Base-by-base conservation (phyloP, 257 asterid genomes). In the Galeopsis tetrahit region DNA sequence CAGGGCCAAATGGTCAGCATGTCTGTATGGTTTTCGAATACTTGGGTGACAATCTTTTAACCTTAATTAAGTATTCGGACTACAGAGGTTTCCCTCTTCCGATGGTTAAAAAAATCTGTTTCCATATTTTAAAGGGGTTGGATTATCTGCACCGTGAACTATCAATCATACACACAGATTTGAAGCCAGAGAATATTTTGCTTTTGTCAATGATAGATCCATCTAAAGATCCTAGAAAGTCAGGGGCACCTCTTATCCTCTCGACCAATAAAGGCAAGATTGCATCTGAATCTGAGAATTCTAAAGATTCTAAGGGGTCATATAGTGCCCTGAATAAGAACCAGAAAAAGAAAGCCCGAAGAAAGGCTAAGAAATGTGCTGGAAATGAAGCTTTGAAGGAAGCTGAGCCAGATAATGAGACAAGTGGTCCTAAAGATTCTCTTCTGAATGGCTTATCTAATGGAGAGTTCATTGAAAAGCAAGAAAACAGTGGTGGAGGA, bases 11-110 rank as follows among this genome's bases (percentile, higher is more conserved):
- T 60, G 99, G 98, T 17, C 96, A 92, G 73, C 99, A 95, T 53
- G 94, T 95, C 14, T 95, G 98, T 75, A 95, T 95, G 99, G 97
- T 95, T 34, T 90, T 95, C 61, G 99, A 95, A 66, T 95, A 87
- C 77, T 76, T 95, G 76, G 99, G 99, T 13, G 98, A 95, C 79
- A 95, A 88, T 77, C 97, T 95, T 63, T 78, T 92, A 86, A 87
- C 98, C 35, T 85, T 95, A 10, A 90, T 95, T 28, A 95, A 92
- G 85, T 92, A 92, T 78, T 82, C 97, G 1, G 96, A 85, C 71
- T 90, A 95, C 77, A 82, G 83, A 76, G 99, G 98, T 17, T 1
- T 95, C 31, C 93, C 96, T 7, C 83, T 95, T 73, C 85, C 84
- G 78, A 87, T 80, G 96, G 98, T 90, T 69, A 92, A 90, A 83